Base-by-base conservation (phyloP, 1,284 basidiomycete genomes). In the Fistulina hepatica region DNA sequence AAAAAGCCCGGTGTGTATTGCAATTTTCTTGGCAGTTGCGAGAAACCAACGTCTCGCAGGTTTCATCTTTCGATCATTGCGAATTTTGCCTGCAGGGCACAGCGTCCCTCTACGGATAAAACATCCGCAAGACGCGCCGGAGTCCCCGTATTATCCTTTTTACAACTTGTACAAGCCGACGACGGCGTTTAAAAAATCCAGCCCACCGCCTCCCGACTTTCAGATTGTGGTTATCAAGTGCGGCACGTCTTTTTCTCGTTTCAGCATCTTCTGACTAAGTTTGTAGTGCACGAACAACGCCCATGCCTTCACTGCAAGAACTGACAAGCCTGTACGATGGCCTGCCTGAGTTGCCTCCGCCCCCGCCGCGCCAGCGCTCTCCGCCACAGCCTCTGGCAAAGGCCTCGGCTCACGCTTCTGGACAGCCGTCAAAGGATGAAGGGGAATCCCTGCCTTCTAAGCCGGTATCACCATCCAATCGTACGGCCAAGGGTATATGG, bases 161-260 rank as follows among this genome's bases (percentile, higher is more conserved):
- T 98, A 72, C 60, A 83, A 97, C 54, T 68, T 93, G 4, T 97
- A 94, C 68, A 94, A 95, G 52, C 94, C 94, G 2, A 61, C 60
- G 7, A 89, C 90, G 0, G 66, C 80, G 6, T 95, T 82, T 62
- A 80, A 79, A 52, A 90, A 88, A 57, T 78, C 80, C 0, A 62
- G 74, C 2, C 85, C 83, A 2, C 78, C 83, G 5, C 67, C 71
- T 1, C 91, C 94, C 5, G 91, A 97, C 57, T 98, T 90, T 57
- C 73, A 81, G 37, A 63, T 97, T 12, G 84, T 86, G 1, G 81
- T 94, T 2, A 69, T 94, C 34, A 76, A 92, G 88, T 91, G 48
- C 51, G 81, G 60, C 34, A 15, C 35, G 9, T 34, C 20, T 34
- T 15, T 32, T 36, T 43, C 19, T 20, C 36, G 12, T 10, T 24